These are phyloP conservation scores for Paecilomyces sp. DNA, from an alignment of 2,329 filamentous ascomycete genomes.

Conservation along the genomic window DNA sequence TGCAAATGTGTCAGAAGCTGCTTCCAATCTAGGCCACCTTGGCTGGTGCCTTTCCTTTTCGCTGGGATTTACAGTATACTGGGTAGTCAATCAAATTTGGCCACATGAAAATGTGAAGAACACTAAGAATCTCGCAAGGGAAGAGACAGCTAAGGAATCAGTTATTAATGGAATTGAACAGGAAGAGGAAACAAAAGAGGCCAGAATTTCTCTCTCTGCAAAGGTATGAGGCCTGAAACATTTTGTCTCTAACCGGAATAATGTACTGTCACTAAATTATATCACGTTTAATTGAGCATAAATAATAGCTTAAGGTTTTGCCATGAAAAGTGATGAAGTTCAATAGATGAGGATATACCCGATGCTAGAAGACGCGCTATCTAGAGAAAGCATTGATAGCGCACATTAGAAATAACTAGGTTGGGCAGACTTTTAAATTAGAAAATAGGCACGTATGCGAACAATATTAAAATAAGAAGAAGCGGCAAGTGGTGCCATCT, in stretches of 20 bases:
- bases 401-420: too few species aligned
- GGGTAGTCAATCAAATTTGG: not conserved
- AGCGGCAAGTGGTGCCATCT: too few species aligned
- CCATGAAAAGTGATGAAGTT: not conserved
- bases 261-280: not conserved
- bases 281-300: not conserved
- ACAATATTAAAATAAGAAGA: too few species aligned
- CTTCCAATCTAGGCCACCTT: slow-evolving; percentile 4
- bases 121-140: not conserved
- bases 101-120: not conserved
- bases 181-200: not conserved
- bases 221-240: not conserved
- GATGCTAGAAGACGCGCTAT: too few species aligned
- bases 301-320: too few species aligned
- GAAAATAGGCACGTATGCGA: too few species aligned
- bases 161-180: not conserved
- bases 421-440: too few species aligned
- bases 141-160: not conserved
- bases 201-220: not conserved
- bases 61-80: not conserved
- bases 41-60: slow-evolving; percentile 23
- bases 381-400: too few species aligned
- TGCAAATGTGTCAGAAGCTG: slow-evolving; percentile 19
- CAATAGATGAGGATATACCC: too few species aligned
- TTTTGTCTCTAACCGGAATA: not conserved